These are phyloP conservation scores for Stagonosporopsis cucurbitacearum DNA, from an alignment of 2,329 filamentous ascomycete species.

Conservation along the genomic window DNA sequence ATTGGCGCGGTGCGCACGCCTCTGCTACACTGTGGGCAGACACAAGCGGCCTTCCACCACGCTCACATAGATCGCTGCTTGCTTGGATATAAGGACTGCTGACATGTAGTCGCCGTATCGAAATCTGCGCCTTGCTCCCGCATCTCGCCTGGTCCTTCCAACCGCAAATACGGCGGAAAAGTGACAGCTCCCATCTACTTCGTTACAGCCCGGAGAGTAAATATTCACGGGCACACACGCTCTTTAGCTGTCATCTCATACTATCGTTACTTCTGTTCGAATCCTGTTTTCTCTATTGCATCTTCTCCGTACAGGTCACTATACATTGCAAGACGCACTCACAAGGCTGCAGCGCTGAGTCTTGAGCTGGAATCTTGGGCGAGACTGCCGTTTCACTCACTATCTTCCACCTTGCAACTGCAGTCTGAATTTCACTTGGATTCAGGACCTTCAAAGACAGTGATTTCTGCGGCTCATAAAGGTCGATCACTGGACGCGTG, in stretches of 20 bases:
- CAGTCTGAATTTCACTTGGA: not conserved
- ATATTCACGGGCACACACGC: not conserved
- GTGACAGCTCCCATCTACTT: conserved; percentile 15
- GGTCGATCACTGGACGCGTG: not conserved
- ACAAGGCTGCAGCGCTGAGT: conserved; percentile 22
- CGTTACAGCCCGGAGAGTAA: conserved; percentile 5
- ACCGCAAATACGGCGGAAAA: not conserved
- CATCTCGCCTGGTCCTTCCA: conserved; percentile 19
- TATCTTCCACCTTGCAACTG: not conserved
- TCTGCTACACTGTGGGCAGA: not conserved
- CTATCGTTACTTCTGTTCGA: not conserved
- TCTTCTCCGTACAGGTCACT: not conserved
- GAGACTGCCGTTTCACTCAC: conserved; percentile 14
- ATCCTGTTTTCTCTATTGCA: not conserved
- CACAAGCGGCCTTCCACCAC: not conserved
- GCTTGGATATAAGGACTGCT: conserved; percentile 8
- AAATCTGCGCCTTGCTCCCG: conserved; percentile 7
- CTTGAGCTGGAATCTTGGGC: conserved; percentile 7
- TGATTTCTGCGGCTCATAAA: not conserved
- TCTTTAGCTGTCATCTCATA: no score
- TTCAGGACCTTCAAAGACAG: not conserved
- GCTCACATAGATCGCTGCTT: not conserved
- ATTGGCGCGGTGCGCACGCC: conserved; percentile 18
- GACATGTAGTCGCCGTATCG: conserved; percentile 17
- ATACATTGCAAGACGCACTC: not conserved